Base-by-base conservation (phyloP, 225 moss, liverwort and hornwort species). In the Anthoceros angustus region DNA sequence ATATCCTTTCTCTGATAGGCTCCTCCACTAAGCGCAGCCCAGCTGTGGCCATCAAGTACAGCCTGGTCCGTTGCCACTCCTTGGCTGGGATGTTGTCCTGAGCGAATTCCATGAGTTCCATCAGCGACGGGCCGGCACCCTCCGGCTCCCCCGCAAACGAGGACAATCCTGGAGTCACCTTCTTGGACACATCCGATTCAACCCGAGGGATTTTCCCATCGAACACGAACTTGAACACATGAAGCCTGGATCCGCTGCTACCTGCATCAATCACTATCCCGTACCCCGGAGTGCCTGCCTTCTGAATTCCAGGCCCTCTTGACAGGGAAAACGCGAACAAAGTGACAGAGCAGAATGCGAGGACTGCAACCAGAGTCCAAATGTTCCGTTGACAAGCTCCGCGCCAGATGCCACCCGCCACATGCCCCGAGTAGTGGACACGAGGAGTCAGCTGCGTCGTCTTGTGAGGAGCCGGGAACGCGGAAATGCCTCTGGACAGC, bases 211-310 rank as follows among this genome's bases (percentile, higher is more conserved):
- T 20, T 0, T 55, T 67, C 8, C 46, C 42, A 48, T 62, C 63
- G 55, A 18, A 15, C 49, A 39, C 62, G 39, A 67, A 73, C 68
- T 72, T 64, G 16, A 79, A 39, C 6, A 79, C 68, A 39, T 68
- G 68, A 21, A 82, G 61, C 42, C 74, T 43, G 1, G 74, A 72
- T 38, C 67, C 74, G 14, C 39, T 10, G 8, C 71, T 72, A 10
- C 82, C 71, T 8, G 79, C 46, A 46, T 73, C 77, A 14, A 82
- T 71, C 21, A 77, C 72, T 39, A 77, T 71, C 39, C 79, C 79
- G 60, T 65, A 79, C 1, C 76, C 72, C 32, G 32, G 32, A 25
- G 40, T 46, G 18, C 39, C 62, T 10, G 25, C 16, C 18, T 25
- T 39, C 6, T 42, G 63, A 42, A 20, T 43, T 10, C 21, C 20